These are phyloP conservation scores for Marsdenia floribunda DNA, from an alignment of 257 asterid genomes.

Conservation along the genomic window DNA sequence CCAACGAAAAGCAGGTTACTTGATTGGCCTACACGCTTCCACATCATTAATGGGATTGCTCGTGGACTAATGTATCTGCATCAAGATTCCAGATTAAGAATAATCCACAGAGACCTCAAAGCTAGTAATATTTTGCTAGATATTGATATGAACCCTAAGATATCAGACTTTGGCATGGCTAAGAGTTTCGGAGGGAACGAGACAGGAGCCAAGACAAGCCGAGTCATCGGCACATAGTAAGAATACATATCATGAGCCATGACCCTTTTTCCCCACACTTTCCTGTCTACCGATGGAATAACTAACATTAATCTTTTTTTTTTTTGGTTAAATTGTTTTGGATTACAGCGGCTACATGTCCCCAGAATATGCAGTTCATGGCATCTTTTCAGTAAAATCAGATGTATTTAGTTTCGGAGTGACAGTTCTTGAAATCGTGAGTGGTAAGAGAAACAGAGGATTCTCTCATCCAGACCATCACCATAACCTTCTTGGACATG, in stretches of 20 bases:
- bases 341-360: slow-evolving; percentile 28
- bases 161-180: slow-evolving; percentile 2
- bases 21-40: slow-evolving; percentile 1
- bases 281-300: background rate
- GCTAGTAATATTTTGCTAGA: slow-evolving; percentile 6
- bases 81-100: background rate
- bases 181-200: slow-evolving; percentile 1
- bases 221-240: background rate
- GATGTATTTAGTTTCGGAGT: slow-evolving; percentile 37
- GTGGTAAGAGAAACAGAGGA: slow-evolving; percentile 26
- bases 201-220: background rate
- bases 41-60: slow-evolving; percentile 4
- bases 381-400: slow-evolving; percentile 30
- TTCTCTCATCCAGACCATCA: slow-evolving; percentile 29
- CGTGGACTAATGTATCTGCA: background rate
- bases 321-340: background rate
- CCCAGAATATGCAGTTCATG: slow-evolving; percentile 28
- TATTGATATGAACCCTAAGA: background rate
- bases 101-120: slow-evolving; percentile 6
- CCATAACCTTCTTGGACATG: slow-evolving; percentile 11
- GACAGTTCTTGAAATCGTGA: slow-evolving; percentile 25
- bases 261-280: too few relatives aligned
- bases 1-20: background rate
- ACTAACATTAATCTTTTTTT: background rate
- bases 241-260: background rate